Conservation (phyloP, 2,329 filamentous ascomycete species). For the Colletotrichum camelliae region DNA sequence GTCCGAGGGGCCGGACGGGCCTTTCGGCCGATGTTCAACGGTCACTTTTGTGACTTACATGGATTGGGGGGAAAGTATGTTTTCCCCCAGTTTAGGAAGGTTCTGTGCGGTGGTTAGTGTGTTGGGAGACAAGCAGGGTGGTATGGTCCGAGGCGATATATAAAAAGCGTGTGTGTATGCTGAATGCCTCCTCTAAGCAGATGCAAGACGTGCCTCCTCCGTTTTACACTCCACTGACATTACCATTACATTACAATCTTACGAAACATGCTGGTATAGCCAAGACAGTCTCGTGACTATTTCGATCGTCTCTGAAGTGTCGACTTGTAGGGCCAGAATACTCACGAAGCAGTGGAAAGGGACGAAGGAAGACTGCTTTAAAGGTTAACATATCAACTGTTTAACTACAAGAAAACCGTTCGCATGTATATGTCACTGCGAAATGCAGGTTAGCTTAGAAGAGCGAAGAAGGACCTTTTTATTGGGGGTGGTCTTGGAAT, state of each 20-base stretch:
- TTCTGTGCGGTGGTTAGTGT: not conserved
- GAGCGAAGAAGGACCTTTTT: too few species aligned
- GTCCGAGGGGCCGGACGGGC: not conserved
- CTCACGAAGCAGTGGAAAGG: not conserved
- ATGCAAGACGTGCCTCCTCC: too few species aligned
- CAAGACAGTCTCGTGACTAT: fast-evolving
- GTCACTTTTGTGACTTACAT: not conserved
- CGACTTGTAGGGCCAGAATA: fast-evolving
- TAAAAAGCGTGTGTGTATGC: not conserved
- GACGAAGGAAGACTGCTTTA: not conserved
- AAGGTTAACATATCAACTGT: not conserved
- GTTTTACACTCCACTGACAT: too few species aligned
- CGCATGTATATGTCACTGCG: fast-evolving
- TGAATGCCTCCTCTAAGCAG: not conserved
- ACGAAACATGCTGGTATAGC: fast-evolving
- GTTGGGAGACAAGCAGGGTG: not conserved
- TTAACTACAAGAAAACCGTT: fast-evolving
- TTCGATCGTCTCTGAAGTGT: not conserved
- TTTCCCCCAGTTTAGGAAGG: not conserved
- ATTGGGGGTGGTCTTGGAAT: not conserved
- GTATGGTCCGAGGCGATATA: too few species aligned
- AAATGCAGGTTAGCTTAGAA: too few species aligned
- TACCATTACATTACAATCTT: not conserved
- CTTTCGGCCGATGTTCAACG: not conserved
- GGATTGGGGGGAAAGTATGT: not conserved